Base-by-base conservation (phyloP, 2,329 filamentous ascomycete species). In the Penicillium digitatum region DNA sequence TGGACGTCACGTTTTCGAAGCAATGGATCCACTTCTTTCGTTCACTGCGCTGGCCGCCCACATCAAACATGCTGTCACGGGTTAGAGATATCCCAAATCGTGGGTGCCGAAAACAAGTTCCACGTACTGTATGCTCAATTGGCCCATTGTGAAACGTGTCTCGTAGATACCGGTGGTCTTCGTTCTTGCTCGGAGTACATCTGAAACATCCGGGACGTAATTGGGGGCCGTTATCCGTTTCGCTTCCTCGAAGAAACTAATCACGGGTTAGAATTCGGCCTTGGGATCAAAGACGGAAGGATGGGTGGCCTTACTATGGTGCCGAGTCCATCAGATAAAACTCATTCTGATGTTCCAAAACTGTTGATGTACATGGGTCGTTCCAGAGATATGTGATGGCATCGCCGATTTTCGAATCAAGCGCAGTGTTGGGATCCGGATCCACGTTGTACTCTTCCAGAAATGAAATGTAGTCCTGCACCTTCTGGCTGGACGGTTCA, bases 11-110 rank as follows among this genome's bases (percentile, higher is more conserved):
- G 67, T 97, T 97, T 75, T 99, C 94, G 74, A 99, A 99, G 78
- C 94, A 99, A 77, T 99, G 94, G 71, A 99, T 99, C 94, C 94
- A 99, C 79, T 99, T 99, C 81, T 99, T 99, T 60, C 94, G 85
- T 76, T 99, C 94, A 74, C 93, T 97, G 71, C 94, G 82, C 76
- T 99, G 94, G 24, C 94, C 94, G 60, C 94, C 94, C 5, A 99
- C 94, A 73, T 99, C 94, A 71, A 99, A 99, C 94, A 99, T 99
- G 78, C 93, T 97, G 70, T 54, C 12, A 18, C 20, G 20, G 43
- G 55, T 68, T 49, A 66, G 56, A 38, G 46, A 70, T 52, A 72
- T 65, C 53, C 37, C 47, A 48, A 11, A n/a, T 16, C 29, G 16
- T 35, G 38, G 39, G 27, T 22, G 12, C 37, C 32, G 48, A 49